phyloP scores from a whole-genome alignment of 768 basidiomycete species.

The Amanita rimosa region DNA sequence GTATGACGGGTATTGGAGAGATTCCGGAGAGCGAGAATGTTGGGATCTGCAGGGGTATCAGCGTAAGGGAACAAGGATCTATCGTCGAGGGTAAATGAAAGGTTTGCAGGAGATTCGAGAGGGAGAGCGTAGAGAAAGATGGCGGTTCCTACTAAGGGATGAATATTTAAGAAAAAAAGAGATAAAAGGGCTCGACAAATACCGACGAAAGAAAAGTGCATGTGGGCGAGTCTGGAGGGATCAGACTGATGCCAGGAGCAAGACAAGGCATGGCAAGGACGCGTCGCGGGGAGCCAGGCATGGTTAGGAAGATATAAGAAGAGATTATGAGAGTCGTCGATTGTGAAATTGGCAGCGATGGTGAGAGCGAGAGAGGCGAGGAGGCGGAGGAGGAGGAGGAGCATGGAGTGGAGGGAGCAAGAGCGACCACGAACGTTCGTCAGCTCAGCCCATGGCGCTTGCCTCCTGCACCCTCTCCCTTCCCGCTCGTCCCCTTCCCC shows the following conservation, averaged over 20 bases:
- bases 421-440: no score
- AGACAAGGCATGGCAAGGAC: neutral
- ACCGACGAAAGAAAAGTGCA: constrained; percentile 35
- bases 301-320: constrained; percentile 2
- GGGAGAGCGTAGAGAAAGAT: constrained; percentile 34
- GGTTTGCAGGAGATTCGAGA: constrained; percentile 24
- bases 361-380: constrained; percentile 8
- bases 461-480: constrained; percentile 43
- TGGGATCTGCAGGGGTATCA: constrained; percentile 16
- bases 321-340: constrained; percentile 26
- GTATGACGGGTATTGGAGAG: constrained; percentile 29
- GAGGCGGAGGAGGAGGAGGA: constrained; percentile 12
- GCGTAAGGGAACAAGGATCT: neutral
- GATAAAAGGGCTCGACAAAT: constrained; percentile 7
- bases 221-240: constrained; percentile 18
- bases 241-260: constrained; percentile 22
- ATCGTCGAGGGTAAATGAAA: constrained; percentile 32
- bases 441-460: constrained; percentile 29
- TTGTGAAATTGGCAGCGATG: constrained; percentile 19
- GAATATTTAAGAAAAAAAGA: neutral
- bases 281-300: neutral
- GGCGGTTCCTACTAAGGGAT: constrained; percentile 28
- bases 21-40: constrained; percentile 19
- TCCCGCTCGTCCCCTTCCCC: constrained; percentile 47
- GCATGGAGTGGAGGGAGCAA: constrained; percentile 7